Evolutionary conservation across 257 asterid species (phyloP).

Genomic region (Eucommia ulmoides): DNA sequence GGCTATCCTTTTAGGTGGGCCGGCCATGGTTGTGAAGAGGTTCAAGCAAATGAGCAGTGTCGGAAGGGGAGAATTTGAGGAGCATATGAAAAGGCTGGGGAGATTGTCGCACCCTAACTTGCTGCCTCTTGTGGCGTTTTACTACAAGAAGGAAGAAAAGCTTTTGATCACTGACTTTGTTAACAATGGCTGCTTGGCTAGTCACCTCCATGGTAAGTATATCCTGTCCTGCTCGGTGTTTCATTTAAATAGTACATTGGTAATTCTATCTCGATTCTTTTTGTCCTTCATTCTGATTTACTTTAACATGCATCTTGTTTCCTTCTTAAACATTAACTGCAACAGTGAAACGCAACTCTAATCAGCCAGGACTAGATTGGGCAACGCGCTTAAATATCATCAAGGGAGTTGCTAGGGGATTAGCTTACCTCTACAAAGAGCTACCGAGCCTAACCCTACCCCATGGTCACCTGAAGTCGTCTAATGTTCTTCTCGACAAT

Average conservation of each 20-base stretch:
- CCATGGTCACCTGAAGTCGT: constrained; percentile 68
- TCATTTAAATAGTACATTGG: not conserved
- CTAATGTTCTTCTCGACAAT: constrained; percentile 40
- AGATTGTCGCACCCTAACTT: constrained; percentile 41
- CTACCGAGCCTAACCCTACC: constrained; percentile 35
- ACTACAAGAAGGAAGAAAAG: constrained; percentile 49
- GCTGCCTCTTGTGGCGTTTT: constrained; percentile 55
- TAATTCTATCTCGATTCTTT: not conserved
- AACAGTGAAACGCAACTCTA: constrained; percentile 27
- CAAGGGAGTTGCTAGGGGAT: constrained; percentile 51
- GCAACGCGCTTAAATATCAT: constrained; percentile 39
- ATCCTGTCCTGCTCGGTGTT: not conserved
- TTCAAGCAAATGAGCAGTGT: constrained; percentile 37
- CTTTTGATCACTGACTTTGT: constrained; percentile 43
- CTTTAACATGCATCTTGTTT: not conserved
- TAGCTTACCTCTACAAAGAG: constrained; percentile 30
- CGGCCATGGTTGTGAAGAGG: constrained; percentile 39
- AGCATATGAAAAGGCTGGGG: constrained; percentile 46
- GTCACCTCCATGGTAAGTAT: constrained; percentile 55
- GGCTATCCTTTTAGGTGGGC: constrained; percentile 32
- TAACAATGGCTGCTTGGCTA: constrained; percentile 51
- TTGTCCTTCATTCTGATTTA: not conserved
- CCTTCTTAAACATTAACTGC: not conserved
- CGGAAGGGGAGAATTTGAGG: constrained; percentile 39
- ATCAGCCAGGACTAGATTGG: constrained; percentile 38